phyloP scores from a whole-genome alignment of 2,329 filamentous ascomycete species.

The Mycocentrospora acerina region DNA sequence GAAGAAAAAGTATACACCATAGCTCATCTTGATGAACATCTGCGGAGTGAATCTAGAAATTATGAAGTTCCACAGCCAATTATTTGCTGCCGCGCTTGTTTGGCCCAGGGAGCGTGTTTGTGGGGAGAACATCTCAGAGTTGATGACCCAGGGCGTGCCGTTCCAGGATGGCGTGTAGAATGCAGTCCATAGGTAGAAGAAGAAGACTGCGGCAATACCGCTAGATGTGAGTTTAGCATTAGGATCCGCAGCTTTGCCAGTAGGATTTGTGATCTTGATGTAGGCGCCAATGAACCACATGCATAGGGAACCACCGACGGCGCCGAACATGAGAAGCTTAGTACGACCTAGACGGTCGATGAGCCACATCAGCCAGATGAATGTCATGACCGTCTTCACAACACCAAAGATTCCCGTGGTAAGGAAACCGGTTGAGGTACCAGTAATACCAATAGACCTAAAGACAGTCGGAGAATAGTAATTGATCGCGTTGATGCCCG shows the following conservation, averaged over 20 bases:
- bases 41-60: constrained; percentile 67
- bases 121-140: constrained; percentile 72
- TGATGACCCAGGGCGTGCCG: constrained; percentile 74
- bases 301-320: constrained; percentile 61
- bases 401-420: constrained; percentile 78
- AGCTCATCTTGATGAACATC: constrained; percentile 55
- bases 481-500: constrained; percentile 72
- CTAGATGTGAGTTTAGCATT: constrained; percentile 43
- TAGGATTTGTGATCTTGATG: constrained; percentile 54
- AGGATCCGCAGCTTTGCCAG: constrained; percentile 28
- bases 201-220: constrained; percentile 65
- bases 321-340: constrained; percentile 66
- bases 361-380: constrained; percentile 69
- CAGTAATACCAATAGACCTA: constrained; percentile 62
- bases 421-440: constrained; percentile 60
- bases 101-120: constrained; percentile 67
- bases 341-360: constrained; percentile 66
- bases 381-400: constrained; percentile 69
- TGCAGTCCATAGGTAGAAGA: constrained; percentile 74
- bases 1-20: constrained; percentile 50
- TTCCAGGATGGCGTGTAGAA: constrained; percentile 73
- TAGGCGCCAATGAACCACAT: constrained; percentile 67
- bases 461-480: constrained; percentile 76
- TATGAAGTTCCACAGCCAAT: constrained; percentile 74
- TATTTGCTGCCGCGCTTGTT: constrained; percentile 69